Evolutionary conservation across 305 asterid genomes (phyloP), one percentile per base, ranked within the genome.

Genomic region (Fraxinus paxiana): DNA sequence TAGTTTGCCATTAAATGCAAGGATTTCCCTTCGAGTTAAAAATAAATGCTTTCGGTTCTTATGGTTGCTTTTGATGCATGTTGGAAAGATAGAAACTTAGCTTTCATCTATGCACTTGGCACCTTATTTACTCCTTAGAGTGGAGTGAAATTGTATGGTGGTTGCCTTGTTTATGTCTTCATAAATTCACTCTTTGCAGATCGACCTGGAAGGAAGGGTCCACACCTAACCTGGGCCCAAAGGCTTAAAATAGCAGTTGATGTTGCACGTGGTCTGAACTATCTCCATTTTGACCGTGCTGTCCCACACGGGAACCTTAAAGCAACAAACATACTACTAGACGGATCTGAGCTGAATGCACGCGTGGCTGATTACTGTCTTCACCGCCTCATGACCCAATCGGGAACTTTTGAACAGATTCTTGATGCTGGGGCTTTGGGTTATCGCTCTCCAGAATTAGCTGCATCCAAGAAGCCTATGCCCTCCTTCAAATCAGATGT

Each of bases 271-370:
- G 98, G 99, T 90, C 94, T 96, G 80, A 96, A 96, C 86, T 96
- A 96, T 86, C 99, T 96, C 94, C 97, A 96, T 90, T 94, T 96
- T 51, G 99, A 96, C 87, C 92, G 98, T 0, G 99, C 94, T 8
- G 88, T 96, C 15, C 99, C 99, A 20, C 99, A 94, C 24, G 99
- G 99, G 17, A 96, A 96, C 89, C 91, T 96, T 41, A 96, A 96
- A 86, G 97, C 98, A 31, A 87, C 95, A 74, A 96, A 96, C 65
- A 61, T 96, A 41, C 81, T 96, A 20, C 89, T 96, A 61, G 99
- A 94, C 2, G 98, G 99, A 4, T 92, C 92, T 1, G 98, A 96
- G 70, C 88, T 89, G 46, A 94, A 90, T 34, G 99, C 93, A 12
- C 89, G 95, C 3, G 95, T 96, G 59, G 93, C 92, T 0, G 98